Base-by-base conservation (phyloP, 2,329 filamentous ascomycete species). In the Moelleriella libera region DNA sequence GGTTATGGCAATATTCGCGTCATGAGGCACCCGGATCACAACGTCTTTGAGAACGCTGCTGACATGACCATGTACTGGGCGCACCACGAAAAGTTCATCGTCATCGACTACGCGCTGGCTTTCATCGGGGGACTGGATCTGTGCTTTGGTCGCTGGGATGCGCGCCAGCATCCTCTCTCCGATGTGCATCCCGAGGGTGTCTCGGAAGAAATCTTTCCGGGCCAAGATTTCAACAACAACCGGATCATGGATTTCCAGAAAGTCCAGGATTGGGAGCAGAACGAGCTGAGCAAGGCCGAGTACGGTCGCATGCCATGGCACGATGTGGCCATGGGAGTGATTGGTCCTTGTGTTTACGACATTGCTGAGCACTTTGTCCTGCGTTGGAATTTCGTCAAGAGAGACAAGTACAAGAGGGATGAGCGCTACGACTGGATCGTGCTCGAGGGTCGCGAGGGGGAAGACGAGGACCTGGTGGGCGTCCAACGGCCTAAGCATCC, bases 61-160 rank as follows among this genome's bases (percentile, higher is more conserved):
- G 90, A 97, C 56, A 94, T 95, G 86, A 96, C 88, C 0, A 88
- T 96, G 59, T 96, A 95, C 68, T 97, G 90, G 80, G 92, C 92
- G 0, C 92, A 98, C 61, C 92, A 98, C 61, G 92, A 98, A 58
- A 98, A 98, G 62, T 94, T 96, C 60, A 85, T 97, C 47, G 85
- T 98, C 14, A 85, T 97, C 47, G 92, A 97, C 66, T 94, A 94
- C 59, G 76, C 82, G 12, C 67, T 90, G 55, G 92, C 88, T 11
- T 97, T 97, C 59, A 90, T 97, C 49, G 92, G 92, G 46, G 92
- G 92, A 0, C 72, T 98, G 5, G 92, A 98, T 65, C 70, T 97
- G 32, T 98, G 92, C 64, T 98, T 96, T 61, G 92, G 92, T 7
- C 80, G 92, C 47, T 97, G 89, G 89, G 92, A 98, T 58, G 76